Conservation (phyloP, 495 filamentous ascomycete genomes). For the Xylaria acuta region DNA sequence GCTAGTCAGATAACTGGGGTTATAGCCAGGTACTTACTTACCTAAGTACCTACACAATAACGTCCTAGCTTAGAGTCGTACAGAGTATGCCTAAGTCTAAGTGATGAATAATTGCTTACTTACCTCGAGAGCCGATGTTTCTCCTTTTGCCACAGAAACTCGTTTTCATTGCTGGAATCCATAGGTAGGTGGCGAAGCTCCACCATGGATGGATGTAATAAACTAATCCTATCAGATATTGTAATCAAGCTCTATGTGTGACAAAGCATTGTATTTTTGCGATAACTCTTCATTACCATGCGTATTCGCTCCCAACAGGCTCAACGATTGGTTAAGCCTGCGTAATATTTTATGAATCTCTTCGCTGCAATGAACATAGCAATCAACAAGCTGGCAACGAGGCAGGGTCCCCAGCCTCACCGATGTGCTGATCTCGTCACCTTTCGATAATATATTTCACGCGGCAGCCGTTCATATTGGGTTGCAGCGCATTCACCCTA, state of each 20-base stretch:
- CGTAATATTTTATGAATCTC: not conserved
- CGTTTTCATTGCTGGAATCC: not conserved
- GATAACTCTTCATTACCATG: not conserved
- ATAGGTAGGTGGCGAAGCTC: not conserved
- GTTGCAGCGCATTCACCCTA: conserved; percentile 6
- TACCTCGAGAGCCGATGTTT: not conserved
- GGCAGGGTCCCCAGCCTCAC: not conserved
- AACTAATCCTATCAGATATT: not conserved
- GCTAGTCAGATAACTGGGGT: not conserved
- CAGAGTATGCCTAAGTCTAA: not conserved
- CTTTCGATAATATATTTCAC: not conserved
- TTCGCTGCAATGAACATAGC: not conserved
- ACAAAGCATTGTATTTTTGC: conserved; percentile 17
- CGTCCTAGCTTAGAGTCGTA: not conserved
- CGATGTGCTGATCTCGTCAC: not conserved
- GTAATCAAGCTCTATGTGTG: conserved; percentile 16
- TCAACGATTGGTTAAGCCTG: not conserved
- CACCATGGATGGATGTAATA: not conserved
- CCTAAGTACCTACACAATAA: not conserved
- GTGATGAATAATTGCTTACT: conserved; percentile 28
- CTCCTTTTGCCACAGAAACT: not conserved
- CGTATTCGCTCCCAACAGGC: not conserved
- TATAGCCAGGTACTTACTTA: not conserved
- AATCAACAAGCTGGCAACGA: not conserved
- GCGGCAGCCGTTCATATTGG: not conserved